Evolutionary conservation across 2,329 filamentous ascomycete species (phyloP).

Genomic region (Colletotrichum godetiae): DNA sequence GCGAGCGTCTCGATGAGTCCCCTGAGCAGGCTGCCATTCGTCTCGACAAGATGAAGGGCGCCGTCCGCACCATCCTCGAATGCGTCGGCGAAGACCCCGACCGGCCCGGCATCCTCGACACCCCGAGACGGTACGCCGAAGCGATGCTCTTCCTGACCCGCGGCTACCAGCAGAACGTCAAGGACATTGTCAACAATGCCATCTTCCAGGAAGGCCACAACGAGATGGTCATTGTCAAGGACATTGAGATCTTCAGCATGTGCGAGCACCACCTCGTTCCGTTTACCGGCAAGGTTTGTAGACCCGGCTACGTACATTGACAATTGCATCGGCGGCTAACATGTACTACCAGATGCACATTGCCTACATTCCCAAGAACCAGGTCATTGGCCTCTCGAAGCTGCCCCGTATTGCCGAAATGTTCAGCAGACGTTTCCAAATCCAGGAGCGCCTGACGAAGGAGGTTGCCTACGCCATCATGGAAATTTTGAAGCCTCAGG

Average conservation of each 20-base stretch:
- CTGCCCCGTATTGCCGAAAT: constrained; percentile 96
- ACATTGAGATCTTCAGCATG: constrained; percentile 93
- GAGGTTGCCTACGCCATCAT: constrained; percentile 95
- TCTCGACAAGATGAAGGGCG: constrained; percentile 68
- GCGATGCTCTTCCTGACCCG: constrained; percentile 96
- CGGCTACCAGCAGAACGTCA: constrained; percentile 94
- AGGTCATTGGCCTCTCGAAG: constrained; percentile 95
- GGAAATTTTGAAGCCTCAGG: constrained; percentile 92
- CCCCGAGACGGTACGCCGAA: constrained; percentile 90
- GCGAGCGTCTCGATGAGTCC: constrained; percentile 69
- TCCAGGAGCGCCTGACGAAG: constrained; percentile 95
- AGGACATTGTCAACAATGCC: constrained; percentile 90
- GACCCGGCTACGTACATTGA: background rate
- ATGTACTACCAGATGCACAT: constrained; percentile 84
- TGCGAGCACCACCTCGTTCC: constrained; percentile 99
- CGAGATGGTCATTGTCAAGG: constrained; percentile 97
- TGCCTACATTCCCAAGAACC: constrained; percentile 91
- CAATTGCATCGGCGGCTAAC: background rate
- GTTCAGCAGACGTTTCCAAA: constrained; percentile 92
- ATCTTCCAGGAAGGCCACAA: constrained; percentile 98
- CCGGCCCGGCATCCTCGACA: constrained; percentile 72
- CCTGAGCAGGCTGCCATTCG: constrained; percentile 62
- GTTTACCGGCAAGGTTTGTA: constrained; percentile 87
- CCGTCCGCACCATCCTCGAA: constrained; percentile 74
- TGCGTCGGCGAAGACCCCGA: constrained; percentile 77